A percentile compares a stretch with the other conserved stretches of the same genome.
Evolutionary conservation across 1,139 yeast genomes (phyloP).

Genomic region (Taphrina pruni): DNA sequence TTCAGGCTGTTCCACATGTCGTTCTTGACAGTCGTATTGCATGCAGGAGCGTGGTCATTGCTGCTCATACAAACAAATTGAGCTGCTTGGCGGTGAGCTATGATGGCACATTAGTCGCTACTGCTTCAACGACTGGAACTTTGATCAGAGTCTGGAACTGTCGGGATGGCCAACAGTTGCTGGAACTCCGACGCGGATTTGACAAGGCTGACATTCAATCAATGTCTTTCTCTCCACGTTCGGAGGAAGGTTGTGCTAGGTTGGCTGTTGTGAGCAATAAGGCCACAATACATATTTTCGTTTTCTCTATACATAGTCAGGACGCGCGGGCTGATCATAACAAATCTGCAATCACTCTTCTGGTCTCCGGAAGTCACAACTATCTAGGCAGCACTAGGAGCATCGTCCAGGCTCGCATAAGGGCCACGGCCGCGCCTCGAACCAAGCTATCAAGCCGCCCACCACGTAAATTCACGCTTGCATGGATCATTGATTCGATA

Average conservation of each 20-base stretch:
- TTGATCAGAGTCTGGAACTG: constrained; percentile 18
- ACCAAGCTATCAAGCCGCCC: background rate
- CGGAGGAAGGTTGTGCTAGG: background rate
- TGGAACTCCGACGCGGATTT: constrained; percentile 6
- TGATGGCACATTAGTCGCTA: constrained; percentile 10
- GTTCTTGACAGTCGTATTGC: too few species aligned
- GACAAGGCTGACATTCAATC: constrained; percentile 8
- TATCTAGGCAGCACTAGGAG: constrained; percentile 7
- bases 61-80: background rate
- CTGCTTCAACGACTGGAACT: constrained; percentile 13
- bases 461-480: background rate
- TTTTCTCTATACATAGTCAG: background rate
- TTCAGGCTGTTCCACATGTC: too few species aligned
- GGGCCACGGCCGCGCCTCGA: background rate
- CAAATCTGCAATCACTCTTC: background rate
- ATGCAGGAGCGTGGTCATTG: background rate
- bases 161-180: background rate
- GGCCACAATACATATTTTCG: constrained; percentile 16
- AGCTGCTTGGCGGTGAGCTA: background rate
- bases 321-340: background rate
- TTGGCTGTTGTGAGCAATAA: constrained; percentile 24
- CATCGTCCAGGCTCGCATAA: background rate
- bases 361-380: background rate
- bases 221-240: constrained; percentile 1
- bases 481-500: background rate